Conservation (phyloP, 1,284 basidiomycete genomes). For the Cryptococcus depauperatus region DNA sequence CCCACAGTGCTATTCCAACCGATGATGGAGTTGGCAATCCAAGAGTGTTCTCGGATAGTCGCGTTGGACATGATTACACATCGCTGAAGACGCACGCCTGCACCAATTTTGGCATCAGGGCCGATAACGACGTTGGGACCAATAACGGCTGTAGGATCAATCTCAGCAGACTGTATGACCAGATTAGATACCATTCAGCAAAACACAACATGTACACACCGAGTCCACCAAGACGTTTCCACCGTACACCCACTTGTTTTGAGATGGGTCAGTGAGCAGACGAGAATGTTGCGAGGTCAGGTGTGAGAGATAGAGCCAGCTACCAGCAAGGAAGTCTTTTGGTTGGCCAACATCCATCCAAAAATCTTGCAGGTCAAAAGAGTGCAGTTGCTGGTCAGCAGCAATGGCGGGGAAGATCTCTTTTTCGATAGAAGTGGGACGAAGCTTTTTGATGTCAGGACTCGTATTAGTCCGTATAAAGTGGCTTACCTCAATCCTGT, state of each 20-base stretch:
- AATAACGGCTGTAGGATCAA: conserved; percentile 49
- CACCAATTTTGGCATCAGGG: conserved; percentile 48
- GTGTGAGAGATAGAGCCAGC: conserved; percentile 51
- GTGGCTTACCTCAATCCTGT: conserved; percentile 48
- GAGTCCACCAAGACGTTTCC: conserved; percentile 49
- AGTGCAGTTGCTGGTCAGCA: conserved; percentile 49
- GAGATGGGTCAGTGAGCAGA: conserved; percentile 45
- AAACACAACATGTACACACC: conserved; percentile 30
- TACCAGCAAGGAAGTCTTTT: conserved; percentile 49
- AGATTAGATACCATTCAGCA: conserved; percentile 12
- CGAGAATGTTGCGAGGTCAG: conserved; percentile 46
- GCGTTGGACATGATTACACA: conserved; percentile 50
- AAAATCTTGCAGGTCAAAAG: conserved; percentile 50
- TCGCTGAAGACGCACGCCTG: conserved; percentile 50
- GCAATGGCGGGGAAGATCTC: conserved; percentile 51
- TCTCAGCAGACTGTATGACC: conserved; percentile 43
- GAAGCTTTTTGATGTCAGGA: conserved; percentile 32
- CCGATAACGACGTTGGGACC: conserved; percentile 52
- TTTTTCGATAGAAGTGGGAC: conserved; percentile 52
- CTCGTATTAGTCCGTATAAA: not conserved
- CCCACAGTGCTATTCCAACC: conserved; percentile 52
- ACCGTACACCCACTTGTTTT: conserved; percentile 49
- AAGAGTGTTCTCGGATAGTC: conserved; percentile 49
- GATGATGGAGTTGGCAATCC: conserved; percentile 50
- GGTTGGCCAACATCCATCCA: conserved; percentile 54